Evolutionary conservation across 2,329 filamentous ascomycete genomes (phyloP), one percentile per base, ranked within the genome.

Genomic region (Colletotrichum tamarilloi): DNA sequence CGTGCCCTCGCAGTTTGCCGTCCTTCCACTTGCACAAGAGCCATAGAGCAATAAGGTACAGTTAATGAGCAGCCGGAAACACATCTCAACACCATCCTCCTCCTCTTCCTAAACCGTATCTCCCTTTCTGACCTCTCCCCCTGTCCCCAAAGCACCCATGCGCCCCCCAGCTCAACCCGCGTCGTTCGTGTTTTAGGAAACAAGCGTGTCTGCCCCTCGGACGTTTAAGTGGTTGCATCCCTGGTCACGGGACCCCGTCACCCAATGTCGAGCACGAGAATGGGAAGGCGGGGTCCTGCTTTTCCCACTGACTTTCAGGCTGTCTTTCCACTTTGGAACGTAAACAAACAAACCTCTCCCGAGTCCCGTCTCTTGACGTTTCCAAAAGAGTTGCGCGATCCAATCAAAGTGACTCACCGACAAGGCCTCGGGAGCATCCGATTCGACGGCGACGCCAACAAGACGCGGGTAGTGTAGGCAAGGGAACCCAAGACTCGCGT

Each of bases 161-260:
- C 58, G 28, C 58, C 22, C 62, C 59, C 22, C 24, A 62, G 46
- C 56, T 26, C 57, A 14, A 49, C 62, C 42, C 59, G 53, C 59
- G 59, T 63, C 65, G 38, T 42, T 69, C 67, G 60, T 56, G 59
- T 55, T 38, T 56, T 35, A 49, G 42, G 32, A 59, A 63, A 59
- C 28, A 67, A 49, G 62, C 72, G 68, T 26, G 58, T 49, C 38
- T 57, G 12, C 24, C 19, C 24, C 35, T 28, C 62, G 53, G 38
- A 26, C 52, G 24, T 74, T 67, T 74, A 72, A 74, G 72, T 74
- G 72, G 68, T 72, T 72, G 68, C 72, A 74, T 71, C 12, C 16
- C 19, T 35, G 42, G 52, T 72, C 68, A 73, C 70, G 70, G 67
- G 70, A 65, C 35, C 32, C 32, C 32, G 11, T 32, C 32, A 32